Conservation (phyloP, 1,284 basidiomycete genomes). For the Ustilago trichophora region DNA sequence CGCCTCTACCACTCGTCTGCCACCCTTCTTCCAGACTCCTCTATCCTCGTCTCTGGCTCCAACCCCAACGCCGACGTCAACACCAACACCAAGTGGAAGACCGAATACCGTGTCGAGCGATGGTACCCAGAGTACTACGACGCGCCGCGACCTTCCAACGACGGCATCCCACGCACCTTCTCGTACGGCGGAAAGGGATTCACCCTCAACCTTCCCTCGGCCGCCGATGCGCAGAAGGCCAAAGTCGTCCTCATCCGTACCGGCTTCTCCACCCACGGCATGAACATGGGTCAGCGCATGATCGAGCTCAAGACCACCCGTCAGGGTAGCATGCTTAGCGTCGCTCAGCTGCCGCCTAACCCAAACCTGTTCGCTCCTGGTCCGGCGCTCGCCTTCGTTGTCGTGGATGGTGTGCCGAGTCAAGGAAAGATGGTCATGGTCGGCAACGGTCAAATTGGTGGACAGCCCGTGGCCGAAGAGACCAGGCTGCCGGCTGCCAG, state of each 20-base stretch:
- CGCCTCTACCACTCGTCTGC: slow-evolving; percentile 78
- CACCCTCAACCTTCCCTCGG: slow-evolving; percentile 74
- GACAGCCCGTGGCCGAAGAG: slow-evolving; percentile 29
- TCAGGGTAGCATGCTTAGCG: slow-evolving; percentile 76
- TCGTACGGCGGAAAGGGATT: slow-evolving; percentile 86
- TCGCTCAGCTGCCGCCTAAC: slow-evolving; percentile 65
- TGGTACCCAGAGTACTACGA: slow-evolving; percentile 77
- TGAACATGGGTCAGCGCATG: slow-evolving; percentile 68
- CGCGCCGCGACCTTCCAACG: too few relatives aligned
- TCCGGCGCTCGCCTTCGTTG: slow-evolving; percentile 78
- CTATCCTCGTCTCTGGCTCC: slow-evolving; percentile 87
- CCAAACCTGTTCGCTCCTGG: slow-evolving; percentile 76
- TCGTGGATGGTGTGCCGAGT: slow-evolving; percentile 77
- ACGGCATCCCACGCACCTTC: slow-evolving; percentile 78
- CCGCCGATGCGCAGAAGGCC: slow-evolving; percentile 71
- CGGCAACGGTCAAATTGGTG: slow-evolving; percentile 45
- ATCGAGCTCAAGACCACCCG: slow-evolving; percentile 75
- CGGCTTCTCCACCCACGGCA: slow-evolving; percentile 62
- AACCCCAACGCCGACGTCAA: slow-evolving; percentile 85
- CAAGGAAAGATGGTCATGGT: slow-evolving; percentile 71
- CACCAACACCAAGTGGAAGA: slow-evolving; percentile 69
- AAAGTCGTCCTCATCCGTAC: slow-evolving; percentile 72
- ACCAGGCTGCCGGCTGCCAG: slow-evolving; percentile 15
- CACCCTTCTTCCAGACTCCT: slow-evolving; percentile 80
- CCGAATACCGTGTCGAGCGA: slow-evolving; percentile 83